A percentile compares a stretch with the other conserved stretches of the same genome.
Conservation (phyloP, 2,329 filamentous ascomycete genomes). For the Karstenula rhodostoma region DNA sequence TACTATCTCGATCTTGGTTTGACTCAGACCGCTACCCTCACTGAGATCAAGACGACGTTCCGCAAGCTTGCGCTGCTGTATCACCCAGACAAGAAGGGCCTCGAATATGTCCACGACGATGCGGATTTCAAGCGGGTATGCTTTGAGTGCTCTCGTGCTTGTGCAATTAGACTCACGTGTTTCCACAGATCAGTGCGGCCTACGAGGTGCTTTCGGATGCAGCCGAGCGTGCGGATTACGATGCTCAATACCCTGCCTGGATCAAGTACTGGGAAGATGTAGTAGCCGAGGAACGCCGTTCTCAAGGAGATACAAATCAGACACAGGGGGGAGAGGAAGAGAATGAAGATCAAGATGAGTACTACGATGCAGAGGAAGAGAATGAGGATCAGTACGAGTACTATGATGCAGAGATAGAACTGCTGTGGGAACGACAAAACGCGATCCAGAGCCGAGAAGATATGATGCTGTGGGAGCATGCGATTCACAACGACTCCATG, state of each 20-base stretch:
- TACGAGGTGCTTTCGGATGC: background rate
- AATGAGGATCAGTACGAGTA: too few species aligned
- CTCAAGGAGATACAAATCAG: background rate
- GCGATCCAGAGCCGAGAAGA: background rate
- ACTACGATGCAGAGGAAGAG: too few species aligned
- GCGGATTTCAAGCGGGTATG: background rate
- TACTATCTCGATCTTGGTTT: background rate
- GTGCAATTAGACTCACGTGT: background rate
- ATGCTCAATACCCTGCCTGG: background rate
- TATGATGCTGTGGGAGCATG: background rate
- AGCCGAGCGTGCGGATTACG: background rate
- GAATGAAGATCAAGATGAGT: background rate
- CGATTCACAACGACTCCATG: background rate
- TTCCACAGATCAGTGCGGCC: background rate
- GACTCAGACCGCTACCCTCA: background rate
- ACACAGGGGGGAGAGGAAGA: background rate
- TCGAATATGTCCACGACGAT: background rate
- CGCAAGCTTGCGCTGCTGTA: background rate
- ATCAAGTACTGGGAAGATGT: too few species aligned
- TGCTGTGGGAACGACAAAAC: background rate
- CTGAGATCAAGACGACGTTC: background rate
- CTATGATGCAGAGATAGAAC: background rate
- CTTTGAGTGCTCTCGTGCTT: background rate
- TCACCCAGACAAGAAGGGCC: background rate
- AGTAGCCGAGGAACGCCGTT: too few species aligned